These are phyloP conservation scores for Gossypium mustelinum DNA, from an alignment of 345 rosid genomes.

Conservation along the genomic window DNA sequence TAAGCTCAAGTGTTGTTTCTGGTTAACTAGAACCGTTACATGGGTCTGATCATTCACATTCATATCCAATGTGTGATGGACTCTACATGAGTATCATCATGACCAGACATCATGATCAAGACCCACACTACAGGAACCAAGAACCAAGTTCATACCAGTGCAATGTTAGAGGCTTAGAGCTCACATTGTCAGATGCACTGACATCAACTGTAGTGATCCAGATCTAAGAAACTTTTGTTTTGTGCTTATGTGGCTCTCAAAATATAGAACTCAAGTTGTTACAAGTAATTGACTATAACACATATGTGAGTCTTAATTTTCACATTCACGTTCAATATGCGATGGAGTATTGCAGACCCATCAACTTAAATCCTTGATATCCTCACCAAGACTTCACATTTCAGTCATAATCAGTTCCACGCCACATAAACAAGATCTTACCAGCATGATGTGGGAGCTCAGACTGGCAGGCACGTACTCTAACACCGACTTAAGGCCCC, in stretches of 20 bases:
- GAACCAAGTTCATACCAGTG: not conserved
- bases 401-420: not conserved
- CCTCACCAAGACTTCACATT: not conserved
- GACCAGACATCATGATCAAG: not conserved
- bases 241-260: not conserved
- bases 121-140: not conserved
- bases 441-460: not conserved
- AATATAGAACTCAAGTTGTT: not conserved
- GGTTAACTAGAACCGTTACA: not conserved
- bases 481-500: not conserved
- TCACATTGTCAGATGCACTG: not conserved
- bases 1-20: not conserved
- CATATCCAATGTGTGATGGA: not conserved
- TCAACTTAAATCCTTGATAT: not conserved
- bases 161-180: not conserved
- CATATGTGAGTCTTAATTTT: not conserved
- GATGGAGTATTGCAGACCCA: not conserved
- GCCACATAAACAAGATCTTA: not conserved
- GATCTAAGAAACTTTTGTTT: not conserved
- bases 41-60: not conserved
- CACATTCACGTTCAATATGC: not conserved
- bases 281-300: not conserved
- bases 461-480: not conserved
- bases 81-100: not conserved
- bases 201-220: not conserved